Evolutionary conservation across 768 basidiomycete species (phyloP).

Genomic region (Kwoniella pini): DNA sequence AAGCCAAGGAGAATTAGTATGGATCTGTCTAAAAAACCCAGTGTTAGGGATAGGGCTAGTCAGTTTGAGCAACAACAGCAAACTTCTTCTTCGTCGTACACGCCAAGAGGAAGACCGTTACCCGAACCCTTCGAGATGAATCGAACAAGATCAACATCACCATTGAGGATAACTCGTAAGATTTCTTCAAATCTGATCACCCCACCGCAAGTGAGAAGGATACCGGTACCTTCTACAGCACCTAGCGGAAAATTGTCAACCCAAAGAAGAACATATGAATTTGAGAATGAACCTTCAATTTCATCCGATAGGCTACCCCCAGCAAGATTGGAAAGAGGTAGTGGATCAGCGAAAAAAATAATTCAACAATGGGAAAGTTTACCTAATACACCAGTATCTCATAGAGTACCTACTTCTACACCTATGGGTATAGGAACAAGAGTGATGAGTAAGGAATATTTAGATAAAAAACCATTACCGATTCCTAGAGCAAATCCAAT

Average conservation of each 20-base stretch:
- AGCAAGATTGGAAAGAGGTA: slow-evolving; percentile 31
- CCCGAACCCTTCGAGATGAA: slow-evolving; percentile 15
- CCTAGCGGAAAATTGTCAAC: slow-evolving; percentile 21
- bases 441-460: slow-evolving; percentile 38
- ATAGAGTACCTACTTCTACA: background rate
- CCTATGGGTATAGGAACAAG: slow-evolving; percentile 7
- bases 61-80: slow-evolving; percentile 26
- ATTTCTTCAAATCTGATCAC: slow-evolving; percentile 9
- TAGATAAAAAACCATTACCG: slow-evolving; percentile 43
- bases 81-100: slow-evolving; percentile 10
- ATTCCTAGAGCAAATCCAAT: slow-evolving; percentile 20
- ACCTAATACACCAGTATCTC: slow-evolving; percentile 4
- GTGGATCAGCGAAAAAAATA: slow-evolving; percentile 42
- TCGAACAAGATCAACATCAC: slow-evolving; percentile 34
- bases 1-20: slow-evolving; percentile 18
- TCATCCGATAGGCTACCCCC: slow-evolving; percentile 1
- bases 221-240: slow-evolving; percentile 36
- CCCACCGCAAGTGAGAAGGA: slow-evolving; percentile 15
- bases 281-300: slow-evolving; percentile 1
- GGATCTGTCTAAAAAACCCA: slow-evolving; percentile 25
- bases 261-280: slow-evolving; percentile 15
- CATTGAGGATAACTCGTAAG: slow-evolving; percentile 26
- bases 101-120: slow-evolving; percentile 18
- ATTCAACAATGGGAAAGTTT: slow-evolving; percentile 46
- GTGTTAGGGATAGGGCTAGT: slow-evolving; percentile 40